These are phyloP conservation scores for Antarctomyces pellizariae DNA, from an alignment of 495 filamentous ascomycete genomes.

Conservation along the genomic window DNA sequence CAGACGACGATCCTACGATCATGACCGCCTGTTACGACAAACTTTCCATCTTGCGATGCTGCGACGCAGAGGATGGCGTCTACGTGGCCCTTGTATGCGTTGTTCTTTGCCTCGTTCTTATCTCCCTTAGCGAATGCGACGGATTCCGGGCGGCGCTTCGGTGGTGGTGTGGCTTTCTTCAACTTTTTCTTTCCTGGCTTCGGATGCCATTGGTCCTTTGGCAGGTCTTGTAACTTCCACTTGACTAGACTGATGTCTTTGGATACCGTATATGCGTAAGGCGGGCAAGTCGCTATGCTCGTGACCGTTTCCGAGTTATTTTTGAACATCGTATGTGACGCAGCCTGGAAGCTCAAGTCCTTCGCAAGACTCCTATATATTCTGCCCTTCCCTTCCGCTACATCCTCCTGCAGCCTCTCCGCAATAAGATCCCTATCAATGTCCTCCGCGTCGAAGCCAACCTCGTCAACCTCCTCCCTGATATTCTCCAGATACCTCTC, in stretches of 20 bases:
- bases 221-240: slow-evolving; percentile 49
- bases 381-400: slow-evolving; percentile 78
- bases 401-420: slow-evolving; percentile 71
- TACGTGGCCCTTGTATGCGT: slow-evolving; percentile 48
- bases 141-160: slow-evolving; percentile 45
- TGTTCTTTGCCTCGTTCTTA: slow-evolving; percentile 33
- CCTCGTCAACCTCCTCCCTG: slow-evolving; percentile 54
- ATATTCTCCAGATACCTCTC: slow-evolving; percentile 87
- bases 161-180: slow-evolving; percentile 39
- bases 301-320: slow-evolving; percentile 58
- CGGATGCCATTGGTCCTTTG: slow-evolving; percentile 21
- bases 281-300: slow-evolving; percentile 50
- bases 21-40: slow-evolving; percentile 66
- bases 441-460: slow-evolving; percentile 77
- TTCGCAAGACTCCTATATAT: slow-evolving; percentile 58
- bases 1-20: slow-evolving; percentile 71
- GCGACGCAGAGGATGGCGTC: slow-evolving; percentile 59
- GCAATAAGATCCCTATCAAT: slow-evolving; percentile 85
- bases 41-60: slow-evolving; percentile 72
- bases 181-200: slow-evolving; percentile 29
- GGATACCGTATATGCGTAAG: slow-evolving; percentile 63
- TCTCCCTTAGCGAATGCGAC: slow-evolving; percentile 41
- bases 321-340: slow-evolving; percentile 44
- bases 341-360: slow-evolving; percentile 36
- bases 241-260: slow-evolving; percentile 73